These are phyloP conservation scores for Colletotrichum lindemuthianum DNA, from an alignment of 2,329 filamentous ascomycete species.

Conservation along the genomic window DNA sequence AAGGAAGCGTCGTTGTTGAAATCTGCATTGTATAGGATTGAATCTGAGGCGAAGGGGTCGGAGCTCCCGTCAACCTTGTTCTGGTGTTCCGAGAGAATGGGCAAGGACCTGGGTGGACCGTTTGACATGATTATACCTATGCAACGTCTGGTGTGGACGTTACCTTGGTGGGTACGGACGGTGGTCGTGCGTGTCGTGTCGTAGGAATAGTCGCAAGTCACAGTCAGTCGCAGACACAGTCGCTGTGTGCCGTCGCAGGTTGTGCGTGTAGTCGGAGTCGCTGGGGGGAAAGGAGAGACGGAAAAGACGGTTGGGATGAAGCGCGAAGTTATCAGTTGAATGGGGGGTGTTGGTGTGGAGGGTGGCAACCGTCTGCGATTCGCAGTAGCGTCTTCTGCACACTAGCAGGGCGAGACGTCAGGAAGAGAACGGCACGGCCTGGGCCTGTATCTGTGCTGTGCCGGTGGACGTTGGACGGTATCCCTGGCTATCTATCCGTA, in stretches of 20 bases:
- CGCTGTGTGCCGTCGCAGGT: no score
- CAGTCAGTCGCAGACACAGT: no score
- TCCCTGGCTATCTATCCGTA: no score
- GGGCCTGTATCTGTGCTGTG: no score
- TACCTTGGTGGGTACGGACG: conserved; percentile 30
- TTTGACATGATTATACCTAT: conserved; percentile 35
- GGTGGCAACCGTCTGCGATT: conserved; percentile 35
- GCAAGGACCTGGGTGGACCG: conserved; percentile 35
- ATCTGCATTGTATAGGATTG: conserved; percentile 32
- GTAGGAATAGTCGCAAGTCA: conserved; percentile 24
- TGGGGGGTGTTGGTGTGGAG: conserved; percentile 24
- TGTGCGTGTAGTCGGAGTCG: background rate
- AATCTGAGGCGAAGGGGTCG: conserved; percentile 33
- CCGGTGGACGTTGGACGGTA: no score
- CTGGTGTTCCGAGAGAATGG: conserved; percentile 26
- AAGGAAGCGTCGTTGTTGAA: conserved; percentile 35
- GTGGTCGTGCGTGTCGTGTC: conserved; percentile 29
- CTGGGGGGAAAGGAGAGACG: conserved; percentile 28
- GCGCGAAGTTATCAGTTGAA: conserved; percentile 41
- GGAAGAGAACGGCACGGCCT: background rate
- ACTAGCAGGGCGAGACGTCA: background rate
- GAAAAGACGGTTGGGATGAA: conserved; percentile 36
- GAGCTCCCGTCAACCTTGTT: conserved; percentile 32
- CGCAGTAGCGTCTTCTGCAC: conserved; percentile 9
- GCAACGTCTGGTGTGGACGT: conserved; percentile 30